These are phyloP conservation scores for Citrullus amarus DNA, from an alignment of 306 rosid species.

Conservation along the genomic window DNA sequence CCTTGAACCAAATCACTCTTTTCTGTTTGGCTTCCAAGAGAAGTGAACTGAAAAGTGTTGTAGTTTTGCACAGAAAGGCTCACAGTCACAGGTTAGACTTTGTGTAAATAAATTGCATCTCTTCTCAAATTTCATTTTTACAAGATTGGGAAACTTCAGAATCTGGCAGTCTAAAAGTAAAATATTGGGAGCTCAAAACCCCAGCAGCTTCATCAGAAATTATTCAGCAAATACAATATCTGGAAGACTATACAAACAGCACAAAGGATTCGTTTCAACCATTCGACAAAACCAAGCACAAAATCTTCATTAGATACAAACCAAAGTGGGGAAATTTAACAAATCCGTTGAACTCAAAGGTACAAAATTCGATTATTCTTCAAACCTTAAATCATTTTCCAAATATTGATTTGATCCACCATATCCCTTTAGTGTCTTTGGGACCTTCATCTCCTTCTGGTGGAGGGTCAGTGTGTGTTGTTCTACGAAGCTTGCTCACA, in stretches of 20 bases:
- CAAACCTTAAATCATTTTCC: constrained; percentile 15
- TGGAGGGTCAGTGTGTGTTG: constrained; percentile 33
- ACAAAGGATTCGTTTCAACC: background rate
- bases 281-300: background rate
- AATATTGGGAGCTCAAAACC: background rate
- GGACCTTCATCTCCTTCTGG: constrained; percentile 45
- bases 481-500: constrained; percentile 66
- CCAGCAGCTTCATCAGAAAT: background rate
- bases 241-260: background rate
- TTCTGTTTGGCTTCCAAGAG: background rate
- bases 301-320: background rate
- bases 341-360: background rate
- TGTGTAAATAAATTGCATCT: background rate
- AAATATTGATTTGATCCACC: constrained; percentile 57
- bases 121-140: background rate
- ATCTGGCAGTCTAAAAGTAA: background rate
- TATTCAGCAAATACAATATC: constrained; percentile 1
- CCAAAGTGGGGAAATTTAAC: background rate
- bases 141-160: background rate
- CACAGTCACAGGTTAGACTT: background rate
- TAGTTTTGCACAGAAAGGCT: background rate
- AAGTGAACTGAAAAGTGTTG: background rate
- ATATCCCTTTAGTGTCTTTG: constrained; percentile 47
- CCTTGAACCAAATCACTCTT: background rate
- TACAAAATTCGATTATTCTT: background rate